phyloP scores from a whole-genome alignment of 371 early-diverging fungal genomes.

The Mortierella sp. region DNA sequence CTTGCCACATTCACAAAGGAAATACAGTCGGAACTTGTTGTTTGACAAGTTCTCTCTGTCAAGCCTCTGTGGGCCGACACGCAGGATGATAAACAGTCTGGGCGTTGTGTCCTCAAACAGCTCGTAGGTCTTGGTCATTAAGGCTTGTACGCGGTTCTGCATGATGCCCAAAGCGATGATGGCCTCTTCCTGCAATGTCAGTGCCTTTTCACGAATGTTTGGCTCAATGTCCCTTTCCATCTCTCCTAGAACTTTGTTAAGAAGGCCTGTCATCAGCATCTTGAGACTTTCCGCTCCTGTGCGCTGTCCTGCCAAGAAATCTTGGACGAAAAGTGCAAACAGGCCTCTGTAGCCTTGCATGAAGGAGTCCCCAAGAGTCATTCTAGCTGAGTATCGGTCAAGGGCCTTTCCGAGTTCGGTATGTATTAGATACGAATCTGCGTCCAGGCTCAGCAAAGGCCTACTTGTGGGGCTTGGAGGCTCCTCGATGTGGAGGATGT shows the following conservation, averaged over 20 bases:
- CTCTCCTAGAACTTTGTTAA: not conserved
- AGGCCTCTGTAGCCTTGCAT: not conserved
- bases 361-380: not conserved
- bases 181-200: not conserved
- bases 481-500: too few species aligned
- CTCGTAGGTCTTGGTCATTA: slow-evolving; percentile 1
- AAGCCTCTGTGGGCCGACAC: not conserved
- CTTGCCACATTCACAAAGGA: not conserved
- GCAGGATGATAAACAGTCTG: not conserved
- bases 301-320: not conserved
- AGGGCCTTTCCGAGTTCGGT: not conserved
- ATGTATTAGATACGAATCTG: not conserved
- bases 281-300: not conserved
- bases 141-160: not conserved
- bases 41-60: not conserved
- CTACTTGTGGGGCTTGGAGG: not conserved
- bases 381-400: not conserved
- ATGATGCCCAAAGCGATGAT: not conserved
- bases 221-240: not conserved
- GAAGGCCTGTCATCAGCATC: not conserved
- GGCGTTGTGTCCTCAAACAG: not conserved
- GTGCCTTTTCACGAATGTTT: not conserved
- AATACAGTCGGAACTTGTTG: slow-evolving; percentile 1
- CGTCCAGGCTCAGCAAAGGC: not conserved
- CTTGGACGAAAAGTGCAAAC: not conserved